These are phyloP conservation scores for Aspergillus sp. DNA, from an alignment of 2,329 filamentous ascomycete genomes.

Conservation along the genomic window DNA sequence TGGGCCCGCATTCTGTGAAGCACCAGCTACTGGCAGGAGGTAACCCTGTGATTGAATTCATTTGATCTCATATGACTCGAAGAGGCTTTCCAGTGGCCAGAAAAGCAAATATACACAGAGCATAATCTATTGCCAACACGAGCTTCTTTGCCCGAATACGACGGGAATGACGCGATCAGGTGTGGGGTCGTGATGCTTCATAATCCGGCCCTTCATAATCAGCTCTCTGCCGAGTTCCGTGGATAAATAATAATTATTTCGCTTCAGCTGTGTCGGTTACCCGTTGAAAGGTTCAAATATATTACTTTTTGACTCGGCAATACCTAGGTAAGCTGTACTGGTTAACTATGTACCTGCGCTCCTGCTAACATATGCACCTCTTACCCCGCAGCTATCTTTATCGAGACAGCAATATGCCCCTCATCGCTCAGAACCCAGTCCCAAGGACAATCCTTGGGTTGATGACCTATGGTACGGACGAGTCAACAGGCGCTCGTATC, in stretches of 20 bases:
- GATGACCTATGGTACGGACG: conserved; percentile 78
- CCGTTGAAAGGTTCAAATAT: not conserved
- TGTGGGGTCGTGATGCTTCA: conserved; percentile 2
- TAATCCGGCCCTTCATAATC: not conserved
- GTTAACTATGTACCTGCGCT: not conserved
- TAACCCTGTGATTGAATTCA: not conserved
- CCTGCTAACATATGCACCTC: not conserved
- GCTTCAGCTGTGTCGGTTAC: not conserved
- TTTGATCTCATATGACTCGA: not conserved
- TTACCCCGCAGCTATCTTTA: conserved; percentile 1
- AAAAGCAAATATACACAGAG: not conserved
- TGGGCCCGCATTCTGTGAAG: not conserved
- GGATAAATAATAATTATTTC: not conserved
- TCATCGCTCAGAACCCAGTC: conserved; percentile 46
- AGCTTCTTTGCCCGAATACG: not conserved
- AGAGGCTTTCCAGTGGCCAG: not conserved
- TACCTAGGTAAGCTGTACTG: not conserved
- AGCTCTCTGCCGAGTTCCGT: not conserved
- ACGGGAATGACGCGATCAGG: conserved; percentile 1
- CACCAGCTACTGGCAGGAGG: not conserved
- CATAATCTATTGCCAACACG: not conserved
- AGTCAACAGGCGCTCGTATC: conserved; percentile 66
- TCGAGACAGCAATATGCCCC: conserved; percentile 32
- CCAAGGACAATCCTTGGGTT: conserved; percentile 77
- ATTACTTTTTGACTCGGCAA: not conserved